Base-by-base conservation (phyloP, 306 rosid species). In the Heteromeles arbutifolia region DNA sequence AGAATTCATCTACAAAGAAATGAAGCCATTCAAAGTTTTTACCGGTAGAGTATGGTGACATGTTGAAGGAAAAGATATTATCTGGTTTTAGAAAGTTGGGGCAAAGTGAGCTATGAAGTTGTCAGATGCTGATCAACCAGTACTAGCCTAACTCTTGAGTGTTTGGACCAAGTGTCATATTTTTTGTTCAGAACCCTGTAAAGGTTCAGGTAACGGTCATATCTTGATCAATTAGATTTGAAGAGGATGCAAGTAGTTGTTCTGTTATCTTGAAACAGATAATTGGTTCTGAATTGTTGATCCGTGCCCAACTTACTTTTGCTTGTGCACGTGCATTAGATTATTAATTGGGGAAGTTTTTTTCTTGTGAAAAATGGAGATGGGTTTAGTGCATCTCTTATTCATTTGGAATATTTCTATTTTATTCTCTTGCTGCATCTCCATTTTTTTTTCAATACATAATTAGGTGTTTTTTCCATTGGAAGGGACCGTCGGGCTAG, bases 101-200 rank as follows among this genome's bases (percentile, higher is more conserved):
- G 90, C 97, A 86, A 90, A 88, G 96, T 92, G 89, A 89, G 96
- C 99, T 86, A 80, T 90, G 97, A 92, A 86, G 96, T 89, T 86
- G 77, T 87, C 85, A 84, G 99, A 83, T 85, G 97, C 96, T 89
- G 99, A 81, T 90, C 93, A 86, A 87, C 94, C 92, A 74, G 90
- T 85, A 76, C 93, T 88, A 84, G 83, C 88, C 81, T 95, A 90
- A 83, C 87, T 89, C 82, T 87, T 34, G 89, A 85, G 78, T 91
- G 85, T 92, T 88, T 92, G 96, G 96, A 86, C 88, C 83, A 82
- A 84, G 87, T 92, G 81, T 90, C 91, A 80, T 89, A 76, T 80
- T 89, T 67, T 90, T 85, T 92, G 86, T 90, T 85, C 92, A 64
- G 90, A 85, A 96, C 88, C 90, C 82, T 91, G 87, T 87, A 79